Percentiles rank a stretch among this genome's conserved stretches.
These are phyloP conservation scores for Rhododendron vialii DNA, from an alignment of 148 eudicot genomes.

Conservation along the genomic window DNA sequence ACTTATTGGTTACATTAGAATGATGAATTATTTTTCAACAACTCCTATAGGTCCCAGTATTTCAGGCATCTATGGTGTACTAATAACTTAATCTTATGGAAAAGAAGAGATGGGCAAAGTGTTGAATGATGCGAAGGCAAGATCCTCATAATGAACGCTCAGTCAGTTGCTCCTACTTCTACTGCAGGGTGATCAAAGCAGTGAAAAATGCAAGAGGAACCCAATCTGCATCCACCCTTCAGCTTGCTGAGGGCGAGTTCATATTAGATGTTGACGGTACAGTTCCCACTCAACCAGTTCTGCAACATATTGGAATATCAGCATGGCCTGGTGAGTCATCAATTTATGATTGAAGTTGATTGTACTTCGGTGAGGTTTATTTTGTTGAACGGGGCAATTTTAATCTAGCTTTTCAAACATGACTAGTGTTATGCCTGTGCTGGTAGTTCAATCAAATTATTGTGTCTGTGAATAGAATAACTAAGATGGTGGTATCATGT, in stretches of 20 bases:
- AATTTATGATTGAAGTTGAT: background rate
- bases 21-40: background rate
- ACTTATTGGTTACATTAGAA: background rate
- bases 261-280: constrained; percentile 76
- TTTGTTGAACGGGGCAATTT: background rate
- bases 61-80: background rate
- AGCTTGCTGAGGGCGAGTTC: constrained; percentile 60
- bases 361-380: background rate
- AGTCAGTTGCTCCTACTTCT: constrained; percentile 7
- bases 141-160: background rate
- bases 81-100: background rate
- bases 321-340: constrained; percentile 82
- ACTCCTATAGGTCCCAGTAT: background rate
- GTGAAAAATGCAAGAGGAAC: constrained; percentile 44
- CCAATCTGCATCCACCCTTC: constrained; percentile 44
- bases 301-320: constrained; percentile 78
- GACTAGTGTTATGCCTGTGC: background rate
- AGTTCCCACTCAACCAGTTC: constrained; percentile 72
- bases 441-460: background rate
- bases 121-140: background rate
- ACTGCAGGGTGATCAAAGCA: constrained; percentile 63
- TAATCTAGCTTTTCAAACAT: background rate
- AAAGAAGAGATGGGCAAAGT: constrained; percentile 1
- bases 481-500: background rate
- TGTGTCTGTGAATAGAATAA: background rate